Evolutionary conservation across 2,329 filamentous ascomycete genomes (phyloP), one percentile per base, ranked within the genome.

Genomic region (Aspergillus versicolor): DNA sequence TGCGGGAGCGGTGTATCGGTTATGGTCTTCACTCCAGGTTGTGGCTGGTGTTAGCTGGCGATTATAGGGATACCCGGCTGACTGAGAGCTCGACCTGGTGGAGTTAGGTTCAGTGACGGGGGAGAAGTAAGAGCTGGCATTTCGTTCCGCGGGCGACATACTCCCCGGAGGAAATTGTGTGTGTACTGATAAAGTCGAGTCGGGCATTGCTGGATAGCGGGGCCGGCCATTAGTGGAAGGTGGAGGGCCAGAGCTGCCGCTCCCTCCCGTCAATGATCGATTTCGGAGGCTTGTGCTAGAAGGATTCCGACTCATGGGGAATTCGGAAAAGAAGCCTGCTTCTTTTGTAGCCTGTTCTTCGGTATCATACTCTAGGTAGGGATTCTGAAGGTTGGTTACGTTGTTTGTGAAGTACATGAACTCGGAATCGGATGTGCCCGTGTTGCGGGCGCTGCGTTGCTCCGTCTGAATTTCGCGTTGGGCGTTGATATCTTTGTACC

Each of bases 121-220:
- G 0, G 93, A 97, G 74, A 99, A 99, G 75, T 97, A 97, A 3
- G 92, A 97, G 57, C 92, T 91, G n/a, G 81, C 84, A 37, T 79
- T 80, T 51, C 84, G 81, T 19, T 84, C 79, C 24, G 81, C 79
- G 1, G 90, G 88, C 13, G 89, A 90, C 52, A 78, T 73, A 55
- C 72, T 75, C 24, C 73, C 66, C 70, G n/a, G 81, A 69, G 63
- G 34, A 37, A 84, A 79, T 65, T 85, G 81, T 17, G 78, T 78
- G 67, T 93, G 89, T 24, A 97, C 75, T 60, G 86, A 91, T 44
- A 96, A 81, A 41, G 84, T 73, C 22, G 82, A 75, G 62, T 82
- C 79, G 30, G 84, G 84, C 58, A 89, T 50, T 22, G 38, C 75
- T 9, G 90, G 89, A 72, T 92, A 92, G 59, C 90, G 84, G 48